Conservation (phyloP, 192 early-diverging fungal species). For the Gaertneriomyces semiglobifer region DNA sequence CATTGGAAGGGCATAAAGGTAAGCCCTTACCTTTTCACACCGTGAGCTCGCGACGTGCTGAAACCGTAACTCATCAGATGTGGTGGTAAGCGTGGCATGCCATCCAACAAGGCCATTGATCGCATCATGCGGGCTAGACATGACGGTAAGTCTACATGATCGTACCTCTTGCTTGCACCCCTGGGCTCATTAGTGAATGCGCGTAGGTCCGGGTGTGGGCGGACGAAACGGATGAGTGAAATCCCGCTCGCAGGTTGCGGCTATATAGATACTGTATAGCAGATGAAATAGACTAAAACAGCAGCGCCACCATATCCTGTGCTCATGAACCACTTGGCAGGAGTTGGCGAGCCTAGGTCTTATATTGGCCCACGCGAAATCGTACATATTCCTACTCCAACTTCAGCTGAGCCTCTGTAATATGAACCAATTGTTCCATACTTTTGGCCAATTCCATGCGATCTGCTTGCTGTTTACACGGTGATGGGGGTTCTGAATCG, state of each 20-base stretch:
- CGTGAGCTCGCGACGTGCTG: background rate
- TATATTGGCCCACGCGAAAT: background rate
- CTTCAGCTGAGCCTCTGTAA: background rate
- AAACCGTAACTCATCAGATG: slow-evolving; percentile 51
- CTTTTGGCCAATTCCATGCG: slow-evolving; percentile 2
- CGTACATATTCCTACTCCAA: background rate
- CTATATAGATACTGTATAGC: background rate
- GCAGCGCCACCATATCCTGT: background rate
- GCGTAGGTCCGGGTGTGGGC: slow-evolving; percentile 18
- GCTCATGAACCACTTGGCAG: background rate
- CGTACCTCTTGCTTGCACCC: background rate
- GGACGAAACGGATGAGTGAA: background rate
- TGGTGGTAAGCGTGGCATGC: slow-evolving; percentile 86
- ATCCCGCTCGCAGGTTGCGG: background rate
- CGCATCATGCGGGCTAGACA: slow-evolving; percentile 90
- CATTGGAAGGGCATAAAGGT: slow-evolving; percentile 89
- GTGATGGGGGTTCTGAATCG: slow-evolving; percentile 6
- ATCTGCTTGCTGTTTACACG: slow-evolving; percentile 1
- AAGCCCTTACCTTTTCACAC: slow-evolving; percentile 5
- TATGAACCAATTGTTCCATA: slow-evolving; percentile 1
- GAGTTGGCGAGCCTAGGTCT: background rate
- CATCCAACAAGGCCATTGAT: slow-evolving; percentile 95
- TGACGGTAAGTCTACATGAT: slow-evolving; percentile 34
- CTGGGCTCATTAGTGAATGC: background rate
- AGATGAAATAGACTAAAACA: background rate